Evolutionary conservation across 495 filamentous ascomycete species (phyloP).

Genomic region (Aspergillus panamensis): DNA sequence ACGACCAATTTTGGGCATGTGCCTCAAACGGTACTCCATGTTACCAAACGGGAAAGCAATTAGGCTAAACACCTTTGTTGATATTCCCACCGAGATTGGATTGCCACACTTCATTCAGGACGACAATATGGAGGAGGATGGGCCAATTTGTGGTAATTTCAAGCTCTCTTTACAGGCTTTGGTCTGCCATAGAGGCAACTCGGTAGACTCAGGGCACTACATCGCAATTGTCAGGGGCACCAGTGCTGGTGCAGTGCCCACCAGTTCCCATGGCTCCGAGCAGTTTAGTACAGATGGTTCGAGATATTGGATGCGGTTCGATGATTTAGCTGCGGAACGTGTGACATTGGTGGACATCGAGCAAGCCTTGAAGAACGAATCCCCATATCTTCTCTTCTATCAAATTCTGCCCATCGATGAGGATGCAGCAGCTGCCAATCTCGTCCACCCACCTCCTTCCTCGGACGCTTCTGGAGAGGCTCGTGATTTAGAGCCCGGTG

Average conservation of each 20-base stretch:
- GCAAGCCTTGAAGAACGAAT: constrained; percentile 72
- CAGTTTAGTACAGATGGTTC: constrained; percentile 50
- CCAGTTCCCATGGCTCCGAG: constrained; percentile 50
- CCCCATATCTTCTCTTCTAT: constrained; percentile 92
- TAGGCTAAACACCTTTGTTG: constrained; percentile 74
- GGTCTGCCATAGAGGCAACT: constrained; percentile 85
- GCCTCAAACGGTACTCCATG: constrained; percentile 85
- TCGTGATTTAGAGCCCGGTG: constrained; percentile 27
- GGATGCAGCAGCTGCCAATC: constrained; percentile 52
- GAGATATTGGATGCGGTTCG: constrained; percentile 82
- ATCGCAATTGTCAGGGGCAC: constrained; percentile 73
- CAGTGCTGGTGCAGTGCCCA: constrained; percentile 39
- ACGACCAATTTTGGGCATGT: constrained; percentile 84
- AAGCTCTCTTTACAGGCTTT: constrained; percentile 86
- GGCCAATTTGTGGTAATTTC: constrained; percentile 72
- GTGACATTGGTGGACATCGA: constrained; percentile 76
- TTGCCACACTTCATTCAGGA: constrained; percentile 88
- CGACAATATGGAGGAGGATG: constrained; percentile 61
- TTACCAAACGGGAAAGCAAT: constrained; percentile 61
- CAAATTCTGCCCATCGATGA: constrained; percentile 85
- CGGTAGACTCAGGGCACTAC: constrained; percentile 90
- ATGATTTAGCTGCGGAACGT: constrained; percentile 72
- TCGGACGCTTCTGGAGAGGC: constrained; percentile 50
- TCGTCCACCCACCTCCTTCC: constrained; percentile 53
- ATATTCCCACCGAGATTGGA: constrained; percentile 86